Base-by-base conservation (phyloP, 768 basidiomycete species). In the Dentipellis sp. region DNA sequence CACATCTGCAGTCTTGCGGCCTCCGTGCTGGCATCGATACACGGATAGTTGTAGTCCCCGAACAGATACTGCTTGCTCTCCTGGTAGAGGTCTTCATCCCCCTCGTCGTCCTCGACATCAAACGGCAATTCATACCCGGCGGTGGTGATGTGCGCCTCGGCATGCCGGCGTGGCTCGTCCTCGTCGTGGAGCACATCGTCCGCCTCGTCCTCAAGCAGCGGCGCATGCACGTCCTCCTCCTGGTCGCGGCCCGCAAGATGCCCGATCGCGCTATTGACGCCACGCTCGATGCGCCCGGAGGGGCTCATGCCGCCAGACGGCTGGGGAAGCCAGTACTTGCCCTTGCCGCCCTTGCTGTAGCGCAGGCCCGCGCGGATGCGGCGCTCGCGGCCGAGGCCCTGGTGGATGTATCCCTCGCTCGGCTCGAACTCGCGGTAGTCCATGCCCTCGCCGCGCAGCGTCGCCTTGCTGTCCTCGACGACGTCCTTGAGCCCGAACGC, bases 401-500 rank as follows among this genome's bases (percentile, higher is more conserved):
- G 83, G 65, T 99, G 95, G 69, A 98, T 85, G 58, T 81, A 82
- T 1, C 94, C 94, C 66, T 97, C 94, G 40, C 88, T 91, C 2
- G 97, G 95, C 66, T 99, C 97, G 67, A 95, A 99, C 55, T 90
- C 89, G 50, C 93, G 86, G 70, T 99, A 99, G 56, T 91, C 90
- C 80, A 97, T 93, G 3, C 94, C 91, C 62, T 88, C 80, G 10
- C 95, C 95, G 23, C 80, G 79, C 10, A 97, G 71, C 0, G 95
- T 98, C 7, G 81, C 73, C 62, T 86, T 84, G 5, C 80, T 79
- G 68, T 99, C 97, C 67, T 89, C 85, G 55, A 91, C 72, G 51
- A 99, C 88, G 66, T 99, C 97, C 56, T 83, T 81, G 51, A 83
- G 60, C 5, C 94, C 91, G 58, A 95, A 88, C 0, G 94, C 87